phyloP scores from a whole-genome alignment of 371 early-diverging fungal species.

The Mortierella sp. region DNA sequence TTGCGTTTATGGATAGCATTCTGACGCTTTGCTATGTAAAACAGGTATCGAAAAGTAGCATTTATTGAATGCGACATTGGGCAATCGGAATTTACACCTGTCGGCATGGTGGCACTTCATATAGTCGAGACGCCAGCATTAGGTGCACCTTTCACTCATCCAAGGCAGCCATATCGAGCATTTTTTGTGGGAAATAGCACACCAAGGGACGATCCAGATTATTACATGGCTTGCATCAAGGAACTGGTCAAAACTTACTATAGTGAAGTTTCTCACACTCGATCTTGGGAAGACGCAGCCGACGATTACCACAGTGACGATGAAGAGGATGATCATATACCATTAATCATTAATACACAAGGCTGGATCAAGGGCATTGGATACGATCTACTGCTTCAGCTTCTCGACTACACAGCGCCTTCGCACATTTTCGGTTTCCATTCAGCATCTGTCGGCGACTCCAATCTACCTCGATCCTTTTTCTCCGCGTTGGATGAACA shows the following conservation, averaged over 20 bases:
- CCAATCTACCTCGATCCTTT: constrained; percentile 59
- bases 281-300: constrained; percentile 39
- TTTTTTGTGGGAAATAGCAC: constrained; percentile 77
- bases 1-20: not conserved
- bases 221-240: constrained; percentile 71
- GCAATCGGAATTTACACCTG: constrained; percentile 84
- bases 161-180: constrained; percentile 67
- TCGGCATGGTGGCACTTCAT: constrained; percentile 80
- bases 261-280: constrained; percentile 55
- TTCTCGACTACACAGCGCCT: constrained; percentile 65
- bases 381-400: constrained; percentile 73
- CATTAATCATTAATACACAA: constrained; percentile 85
- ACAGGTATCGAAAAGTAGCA: constrained; percentile 69
- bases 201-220: constrained; percentile 76
- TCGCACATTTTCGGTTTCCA: constrained; percentile 67
- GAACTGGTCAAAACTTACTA: constrained; percentile 69
- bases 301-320: constrained; percentile 44
- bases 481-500: constrained; percentile 31
- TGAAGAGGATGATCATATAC: constrained; percentile 60
- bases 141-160: constrained; percentile 84
- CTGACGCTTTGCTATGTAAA: not conserved
- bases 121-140: constrained; percentile 73
- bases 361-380: constrained; percentile 88
- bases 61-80: constrained; percentile 88
- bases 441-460: constrained; percentile 45